Evolutionary conservation across 106 monocot genomes (phyloP), one percentile per base, ranked within the genome.

Genomic region (Dendrobium nobile): DNA sequence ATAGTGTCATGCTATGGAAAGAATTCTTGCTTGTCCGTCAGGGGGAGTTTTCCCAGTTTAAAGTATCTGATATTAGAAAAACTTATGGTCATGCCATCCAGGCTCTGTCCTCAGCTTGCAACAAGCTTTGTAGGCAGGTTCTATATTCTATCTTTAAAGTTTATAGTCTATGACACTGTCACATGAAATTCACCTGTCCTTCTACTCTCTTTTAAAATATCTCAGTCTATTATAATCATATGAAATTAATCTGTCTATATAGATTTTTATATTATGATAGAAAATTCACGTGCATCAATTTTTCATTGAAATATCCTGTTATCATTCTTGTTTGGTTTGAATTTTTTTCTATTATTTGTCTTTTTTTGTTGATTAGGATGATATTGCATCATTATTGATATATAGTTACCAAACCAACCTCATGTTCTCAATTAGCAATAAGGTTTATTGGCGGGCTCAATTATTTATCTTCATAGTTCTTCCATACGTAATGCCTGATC

Each of bases 61-160:
- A 92, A 77, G 97, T 97, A n/a, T 89, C 97, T 73, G 87, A 94
- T 42, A 83, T 94, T 72, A 84, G 97, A 78, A 92, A 76, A 80
- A 78, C 51, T 41, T 97, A 92, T 81, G 81, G 84, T 80, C 87
- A 94, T 87, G 94, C 94, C 41, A 91, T 94, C 79, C 94, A 89
- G 74, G 92, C 97, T 75, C 75, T 97, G 68, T 92, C 97, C 56
- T 89, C 94, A 72, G 89, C 92, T 73, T 94, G 92, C 82, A 85
- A 78, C 81, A 94, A 88, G 84, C 85, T 91, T 10, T 81, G 88
- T 92, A 94, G 89, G 89, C 92, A 94, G 97, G 97, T 97, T 94
- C 68, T 77, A 85, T 86, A 67, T 79, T 82, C 72, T 67, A 8
- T 76, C 72, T 82, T 82, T 59, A 80, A 18, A 58, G 55, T 78